These are phyloP conservation scores for Pycnococcus provasolii DNA, from an alignment of 139 green algal genomes.

Conservation along the genomic window DNA sequence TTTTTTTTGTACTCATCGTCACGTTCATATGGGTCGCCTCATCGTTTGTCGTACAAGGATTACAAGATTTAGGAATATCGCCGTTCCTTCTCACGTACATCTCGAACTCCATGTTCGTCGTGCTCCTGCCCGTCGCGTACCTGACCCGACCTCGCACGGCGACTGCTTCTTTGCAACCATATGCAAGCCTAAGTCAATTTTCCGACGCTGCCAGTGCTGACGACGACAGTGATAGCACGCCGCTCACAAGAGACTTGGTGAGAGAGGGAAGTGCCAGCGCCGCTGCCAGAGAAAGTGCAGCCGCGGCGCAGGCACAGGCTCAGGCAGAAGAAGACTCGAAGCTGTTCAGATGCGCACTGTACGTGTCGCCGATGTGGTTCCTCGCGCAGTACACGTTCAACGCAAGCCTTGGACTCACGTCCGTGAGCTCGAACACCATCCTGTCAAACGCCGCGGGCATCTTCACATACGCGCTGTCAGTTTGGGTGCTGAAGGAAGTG, in stretches of 20 bases:
- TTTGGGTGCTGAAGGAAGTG: slow-evolving; percentile 42
- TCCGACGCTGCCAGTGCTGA: no score
- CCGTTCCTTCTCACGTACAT: slow-evolving; percentile 77
- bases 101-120: slow-evolving; percentile 70
- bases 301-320: no score
- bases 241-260: no score
- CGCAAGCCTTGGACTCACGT: slow-evolving; percentile 57
- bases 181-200: no score
- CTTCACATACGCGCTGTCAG: slow-evolving; percentile 74
- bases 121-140: slow-evolving; percentile 64
- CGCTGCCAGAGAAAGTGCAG: no score
- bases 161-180: no score
- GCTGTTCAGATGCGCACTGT: no score
- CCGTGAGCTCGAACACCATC: slow-evolving; percentile 92
- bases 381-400: slow-evolving; percentile 85
- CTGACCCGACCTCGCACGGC: neutral
- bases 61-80: slow-evolving; percentile 45
- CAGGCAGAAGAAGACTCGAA: no score
- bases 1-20: slow-evolving; percentile 30
- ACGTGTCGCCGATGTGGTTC: slow-evolving; percentile 69
- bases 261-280: no score
- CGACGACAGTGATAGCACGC: no score
- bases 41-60: slow-evolving; percentile 56
- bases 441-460: slow-evolving; percentile 68
- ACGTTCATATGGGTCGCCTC: slow-evolving; percentile 67